Evolutionary conservation across 108 stramenopile genomes (phyloP).

Genomic region (Tribonema minus): DNA sequence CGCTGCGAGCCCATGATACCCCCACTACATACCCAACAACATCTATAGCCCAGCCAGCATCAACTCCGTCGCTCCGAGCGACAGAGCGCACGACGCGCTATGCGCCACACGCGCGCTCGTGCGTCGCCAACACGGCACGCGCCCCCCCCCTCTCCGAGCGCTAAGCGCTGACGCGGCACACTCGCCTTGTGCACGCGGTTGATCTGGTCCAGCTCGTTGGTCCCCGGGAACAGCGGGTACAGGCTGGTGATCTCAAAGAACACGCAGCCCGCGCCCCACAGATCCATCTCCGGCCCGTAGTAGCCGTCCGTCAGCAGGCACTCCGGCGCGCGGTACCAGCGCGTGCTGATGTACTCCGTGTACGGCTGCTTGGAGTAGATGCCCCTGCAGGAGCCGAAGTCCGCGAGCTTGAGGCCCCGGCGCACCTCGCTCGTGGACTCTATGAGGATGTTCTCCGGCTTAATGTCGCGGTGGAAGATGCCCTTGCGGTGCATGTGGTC

Average conservation of each 20-base stretch:
- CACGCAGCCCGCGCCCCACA: constrained; percentile 79
- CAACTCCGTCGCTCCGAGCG: no score
- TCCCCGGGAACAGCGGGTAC: constrained; percentile 74
- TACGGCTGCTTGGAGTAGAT: constrained; percentile 72
- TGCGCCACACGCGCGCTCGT: no score
- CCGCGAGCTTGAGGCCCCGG: constrained; percentile 69
- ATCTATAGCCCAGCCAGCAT: no score
- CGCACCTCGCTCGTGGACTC: constrained; percentile 56
- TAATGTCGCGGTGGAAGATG: constrained; percentile 74
- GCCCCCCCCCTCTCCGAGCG: neutral
- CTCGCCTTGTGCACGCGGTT: constrained; percentile 67
- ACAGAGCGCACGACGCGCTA: no score
- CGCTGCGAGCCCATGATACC: no score
- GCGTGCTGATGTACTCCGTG: constrained; percentile 78
- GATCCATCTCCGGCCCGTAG: constrained; percentile 75
- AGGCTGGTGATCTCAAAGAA: constrained; percentile 72
- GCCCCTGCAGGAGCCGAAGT: constrained; percentile 76
- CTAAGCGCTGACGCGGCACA: neutral
- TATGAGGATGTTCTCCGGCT: constrained; percentile 80
- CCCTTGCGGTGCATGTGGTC: constrained; percentile 70
- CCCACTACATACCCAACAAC: no score
- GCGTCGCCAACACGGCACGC: neutral
- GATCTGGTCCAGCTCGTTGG: constrained; percentile 73
- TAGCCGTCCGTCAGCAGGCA: constrained; percentile 73
- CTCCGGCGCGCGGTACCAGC: constrained; percentile 78